Percentiles rank a stretch among this genome's conserved stretches.
Evolutionary conservation across 768 basidiomycete genomes (phyloP).

Genomic region (Tephrocybe sp.): DNA sequence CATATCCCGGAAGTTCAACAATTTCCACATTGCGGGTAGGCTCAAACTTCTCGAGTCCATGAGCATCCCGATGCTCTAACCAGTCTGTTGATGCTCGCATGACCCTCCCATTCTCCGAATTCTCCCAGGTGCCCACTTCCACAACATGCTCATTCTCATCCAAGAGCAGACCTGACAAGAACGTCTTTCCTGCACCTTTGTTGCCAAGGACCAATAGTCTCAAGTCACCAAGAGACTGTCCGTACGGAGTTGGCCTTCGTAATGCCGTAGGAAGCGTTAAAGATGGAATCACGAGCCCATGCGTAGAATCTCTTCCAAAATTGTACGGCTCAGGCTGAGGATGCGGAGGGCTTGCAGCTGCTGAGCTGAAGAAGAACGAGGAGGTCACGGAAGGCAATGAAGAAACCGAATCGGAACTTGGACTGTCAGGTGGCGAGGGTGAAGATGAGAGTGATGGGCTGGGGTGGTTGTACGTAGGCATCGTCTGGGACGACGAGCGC

Average conservation of each 20-base stretch:
- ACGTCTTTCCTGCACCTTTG: constrained; percentile 40
- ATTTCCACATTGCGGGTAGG: constrained; percentile 66
- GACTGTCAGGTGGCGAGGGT: constrained; percentile 61
- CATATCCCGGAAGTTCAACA: constrained; percentile 45
- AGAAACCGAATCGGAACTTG: constrained; percentile 57
- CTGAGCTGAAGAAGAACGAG: constrained; percentile 78
- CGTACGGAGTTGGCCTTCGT: constrained; percentile 62
- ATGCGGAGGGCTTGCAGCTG: constrained; percentile 62
- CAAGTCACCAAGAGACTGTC: constrained; percentile 64
- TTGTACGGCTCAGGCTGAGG: constrained; percentile 40
- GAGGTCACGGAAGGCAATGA: constrained; percentile 72
- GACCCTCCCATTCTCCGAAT: constrained; percentile 37
- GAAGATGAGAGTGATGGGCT: constrained; percentile 41
- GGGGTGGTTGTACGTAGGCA: constrained; percentile 12
- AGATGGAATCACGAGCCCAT: constrained; percentile 69
- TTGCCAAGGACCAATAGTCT: constrained; percentile 52
- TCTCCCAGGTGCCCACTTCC: constrained; percentile 59
- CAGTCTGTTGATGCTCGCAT: constrained; percentile 68
- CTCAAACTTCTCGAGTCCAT: constrained; percentile 66
- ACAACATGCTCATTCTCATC: constrained; percentile 70
- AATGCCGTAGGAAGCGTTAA: constrained; percentile 60
- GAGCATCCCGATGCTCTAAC: constrained; percentile 62
- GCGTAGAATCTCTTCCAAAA: constrained; percentile 32
- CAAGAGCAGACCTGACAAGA: constrained; percentile 46
- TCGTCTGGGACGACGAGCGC: constrained; percentile 23